Conservation (phyloP, 345 rosid species). For the Rhodomyrtus tomentosa region DNA sequence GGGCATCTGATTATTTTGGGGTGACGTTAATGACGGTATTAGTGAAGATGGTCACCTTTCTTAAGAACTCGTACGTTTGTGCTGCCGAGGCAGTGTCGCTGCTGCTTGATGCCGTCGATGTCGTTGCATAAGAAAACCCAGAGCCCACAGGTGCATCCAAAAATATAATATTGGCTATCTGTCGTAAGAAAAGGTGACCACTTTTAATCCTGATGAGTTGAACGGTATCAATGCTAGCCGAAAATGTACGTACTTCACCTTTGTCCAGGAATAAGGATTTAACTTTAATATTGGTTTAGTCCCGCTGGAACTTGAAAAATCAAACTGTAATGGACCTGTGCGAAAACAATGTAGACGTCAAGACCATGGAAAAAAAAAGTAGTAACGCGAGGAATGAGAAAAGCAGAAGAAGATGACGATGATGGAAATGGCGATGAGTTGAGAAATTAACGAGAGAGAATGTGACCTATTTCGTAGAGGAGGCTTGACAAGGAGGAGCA, state of each 20-base stretch:
- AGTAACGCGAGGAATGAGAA: neutral
- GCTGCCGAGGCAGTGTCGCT: neutral
- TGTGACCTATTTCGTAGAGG: conserved; percentile 7
- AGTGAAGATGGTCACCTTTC: neutral
- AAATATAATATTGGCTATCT: neutral
- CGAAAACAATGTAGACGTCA: neutral
- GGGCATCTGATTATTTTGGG: neutral
- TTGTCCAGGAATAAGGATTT: conserved; percentile 22
- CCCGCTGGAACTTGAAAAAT: conserved; percentile 3
- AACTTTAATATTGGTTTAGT: conserved; percentile 1
- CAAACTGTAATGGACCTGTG: conserved; percentile 19
- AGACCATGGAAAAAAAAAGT: neutral
- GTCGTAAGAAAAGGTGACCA: neutral
- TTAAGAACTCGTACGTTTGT: neutral
- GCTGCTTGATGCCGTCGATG: neutral
- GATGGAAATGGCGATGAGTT: neutral
- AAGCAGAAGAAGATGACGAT: neutral
- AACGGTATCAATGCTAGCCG: neutral
- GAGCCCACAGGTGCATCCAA: conserved; percentile 3
- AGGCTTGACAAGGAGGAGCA: conserved; percentile 13
- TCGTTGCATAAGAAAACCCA: conserved; percentile 1
- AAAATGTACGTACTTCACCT: conserved; percentile 3
- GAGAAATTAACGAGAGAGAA: neutral
- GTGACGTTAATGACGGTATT: neutral
- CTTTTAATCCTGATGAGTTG: neutral